Evolutionary conservation across 1,139 yeast genomes (phyloP), one percentile per base, ranked within the genome.

Genomic region (Geotrichum histeridarum): DNA sequence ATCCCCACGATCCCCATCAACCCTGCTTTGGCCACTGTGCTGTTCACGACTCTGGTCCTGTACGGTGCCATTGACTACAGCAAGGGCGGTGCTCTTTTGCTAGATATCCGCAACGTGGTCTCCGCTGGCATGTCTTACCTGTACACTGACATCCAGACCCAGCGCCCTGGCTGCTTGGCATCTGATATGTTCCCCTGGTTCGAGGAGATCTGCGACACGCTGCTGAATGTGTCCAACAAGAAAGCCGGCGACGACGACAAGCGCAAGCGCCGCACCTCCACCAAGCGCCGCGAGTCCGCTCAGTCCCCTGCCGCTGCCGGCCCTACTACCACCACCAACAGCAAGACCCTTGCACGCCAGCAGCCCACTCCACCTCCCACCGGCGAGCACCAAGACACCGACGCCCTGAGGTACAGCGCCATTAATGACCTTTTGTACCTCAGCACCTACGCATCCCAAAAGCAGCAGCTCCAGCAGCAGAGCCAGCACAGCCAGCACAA

Each of bases 41-140:
- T 90, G 48, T 77, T 84, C 58, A 78, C 90, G 0, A 72, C 88
- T 15, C 67, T 88, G 54, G 86, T 87, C 18, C 88, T 95, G 1
- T 83, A 83, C 60, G 91, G 95, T 8, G 81, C 89, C 0, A 73
- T 89, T 56, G 96, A 88, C 60, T 88, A 87, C 66, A 83, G 88
- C 2, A 82, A 87, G 65, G 90, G 93, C 30, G 96, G 96, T 0
- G 84, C 93, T 0, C 70, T 89, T 55, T 82, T 84, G 63, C 86
- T 81, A 64, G 88, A 84, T 51, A 82, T 84, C 67, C 84, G 82
- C 59, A 76, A 72, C 48, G 57, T 65, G 35, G 54, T 71, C 52
- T 56, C 63, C 1, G 57, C 57, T 18, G 54, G 62, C 15, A 56
- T 63, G 36, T 62, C 63, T 30, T 61, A 62, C 50, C 54, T 67